Evolutionary conservation across 129 eudicot species (phyloP).

Genomic region (Tagetes erecta): DNA sequence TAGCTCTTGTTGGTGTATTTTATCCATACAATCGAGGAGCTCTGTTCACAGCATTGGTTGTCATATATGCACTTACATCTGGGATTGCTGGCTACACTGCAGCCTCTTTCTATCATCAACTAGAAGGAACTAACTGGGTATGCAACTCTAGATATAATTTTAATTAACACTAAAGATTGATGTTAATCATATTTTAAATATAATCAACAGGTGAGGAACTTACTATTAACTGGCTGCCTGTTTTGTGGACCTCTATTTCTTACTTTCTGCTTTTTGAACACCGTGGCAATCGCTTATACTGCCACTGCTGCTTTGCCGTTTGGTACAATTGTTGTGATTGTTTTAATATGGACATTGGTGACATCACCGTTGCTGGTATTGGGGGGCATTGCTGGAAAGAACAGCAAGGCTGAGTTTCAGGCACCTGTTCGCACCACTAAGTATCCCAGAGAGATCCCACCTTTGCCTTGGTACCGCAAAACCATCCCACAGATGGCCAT

Average conservation of each 20-base stretch:
- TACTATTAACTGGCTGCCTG: constrained; percentile 20
- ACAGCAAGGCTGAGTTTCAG: constrained; percentile 64
- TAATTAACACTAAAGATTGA: background rate
- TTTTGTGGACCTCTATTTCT: constrained; percentile 28
- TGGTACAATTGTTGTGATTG: constrained; percentile 60
- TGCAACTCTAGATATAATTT: background rate
- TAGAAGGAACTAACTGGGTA: constrained; percentile 21
- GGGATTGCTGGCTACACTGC: constrained; percentile 14
- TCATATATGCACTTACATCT: constrained; percentile 47
- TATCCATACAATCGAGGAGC: constrained; percentile 92
- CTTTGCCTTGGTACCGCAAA: constrained; percentile 65
- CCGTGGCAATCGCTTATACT: constrained; percentile 56
- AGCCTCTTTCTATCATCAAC: constrained; percentile 8
- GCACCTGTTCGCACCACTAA: constrained; percentile 66
- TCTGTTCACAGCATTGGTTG: constrained; percentile 74
- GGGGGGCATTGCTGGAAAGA: constrained; percentile 70
- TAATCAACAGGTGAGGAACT: constrained; percentile 23
- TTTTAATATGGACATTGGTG: constrained; percentile 57
- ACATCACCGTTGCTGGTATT: constrained; percentile 69
- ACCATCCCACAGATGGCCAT: constrained; percentile 80
- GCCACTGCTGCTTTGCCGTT: constrained; percentile 67
- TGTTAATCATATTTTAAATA: background rate
- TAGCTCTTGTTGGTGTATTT: constrained; percentile 81
- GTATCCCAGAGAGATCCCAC: constrained; percentile 71
- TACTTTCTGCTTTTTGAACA: constrained; percentile 57